Conservation (phyloP, 2,329 filamentous ascomycete species). For the Plectosphaerella sp. region DNA sequence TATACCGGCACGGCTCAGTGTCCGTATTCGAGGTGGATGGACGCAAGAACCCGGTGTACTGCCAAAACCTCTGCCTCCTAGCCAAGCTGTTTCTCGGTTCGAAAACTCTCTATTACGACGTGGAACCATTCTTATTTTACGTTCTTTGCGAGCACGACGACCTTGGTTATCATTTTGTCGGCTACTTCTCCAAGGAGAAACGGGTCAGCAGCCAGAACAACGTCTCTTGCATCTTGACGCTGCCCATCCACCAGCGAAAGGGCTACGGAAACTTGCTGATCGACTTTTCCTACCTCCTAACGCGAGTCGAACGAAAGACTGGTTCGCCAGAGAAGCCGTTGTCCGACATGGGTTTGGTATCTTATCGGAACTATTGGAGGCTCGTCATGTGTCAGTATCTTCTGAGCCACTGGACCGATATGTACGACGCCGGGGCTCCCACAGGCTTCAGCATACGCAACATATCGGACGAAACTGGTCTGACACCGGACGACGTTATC, state of each 20-base stretch:
- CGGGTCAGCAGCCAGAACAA: conserved; percentile 92
- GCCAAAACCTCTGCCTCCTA: conserved; percentile 91
- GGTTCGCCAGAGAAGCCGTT: conserved; percentile 96
- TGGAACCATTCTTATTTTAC: conserved; percentile 95
- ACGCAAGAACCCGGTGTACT: conserved; percentile 96
- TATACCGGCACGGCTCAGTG: conserved; percentile 85
- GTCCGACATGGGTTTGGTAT: conserved; percentile 96
- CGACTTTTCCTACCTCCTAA: conserved; percentile 96
- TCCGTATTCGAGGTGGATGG: conserved; percentile 98
- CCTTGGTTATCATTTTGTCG: conserved; percentile 90
- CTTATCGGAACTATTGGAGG: conserved; percentile 97
- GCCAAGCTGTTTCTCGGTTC: conserved; percentile 98
- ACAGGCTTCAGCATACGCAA: conserved; percentile 54
- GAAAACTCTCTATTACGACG: conserved; percentile 97
- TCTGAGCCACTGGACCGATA: conserved; percentile 44
- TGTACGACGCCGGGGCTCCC: conserved; percentile 25
- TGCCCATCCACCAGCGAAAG: conserved; percentile 95
- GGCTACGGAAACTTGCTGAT: conserved; percentile 96
- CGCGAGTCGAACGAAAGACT: conserved; percentile 86
- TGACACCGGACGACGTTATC: conserved; percentile 95
- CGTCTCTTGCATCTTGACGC: conserved; percentile 91
- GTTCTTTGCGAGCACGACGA: conserved; percentile 94
- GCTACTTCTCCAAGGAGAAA: conserved; percentile 99
- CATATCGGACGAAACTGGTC: conserved; percentile 85
- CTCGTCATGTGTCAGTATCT: conserved; percentile 83